Evolutionary conservation across 73 alveolate genomes (phyloP), one percentile per base, ranked within the genome.

Genomic region (Paramecium biaurelia): DNA sequence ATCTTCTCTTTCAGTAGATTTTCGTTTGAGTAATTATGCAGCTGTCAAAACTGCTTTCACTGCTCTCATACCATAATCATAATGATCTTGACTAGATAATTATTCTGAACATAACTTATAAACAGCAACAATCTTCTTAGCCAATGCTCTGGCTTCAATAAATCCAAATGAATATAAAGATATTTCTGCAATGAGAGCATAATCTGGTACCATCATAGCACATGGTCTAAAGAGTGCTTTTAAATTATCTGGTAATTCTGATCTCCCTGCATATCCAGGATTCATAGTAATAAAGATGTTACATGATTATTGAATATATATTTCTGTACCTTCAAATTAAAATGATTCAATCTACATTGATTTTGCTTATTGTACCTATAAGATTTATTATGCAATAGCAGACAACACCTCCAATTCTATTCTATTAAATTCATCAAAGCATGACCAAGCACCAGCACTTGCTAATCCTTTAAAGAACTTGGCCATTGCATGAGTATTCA

Each of bases 201-300:
- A 95, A 87, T 95, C 98, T 34, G 98, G 98, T 84, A 93, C 95
- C 98, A 96, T 96, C 82, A 95, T 96, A 88, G 95, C 95, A 94
- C 94, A 76, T 53, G 94, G 94, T 32, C 96, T 53, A 57, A 92
- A 98, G 34, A 98, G 94, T 35, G 99, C 99, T 98, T 63, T 96
- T 96, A 76, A 98, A 93, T 86, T 97, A 93, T 92, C 97, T 98
- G 89, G 97, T 93, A 85, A 59, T 98, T 97, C 99, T 24, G 99
- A 94, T 89, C 99, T 95, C 7, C 99, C 99, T 47, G 99, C 99
- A 95, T 98, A 98, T 56, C 99, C 99, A n/a, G 99, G 99, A 94
- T 98, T 98, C 99, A 98, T 98, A 14, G 99, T 98, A 85, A 98
- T 98, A 87, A 98, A 98, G 10, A 98, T 97, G 72, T 97, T 94